Percentiles rank a stretch among this genome's conserved stretches.
phyloP scores from a whole-genome alignment of 179 eudicot species.

The Heliamphora pulchella region DNA sequence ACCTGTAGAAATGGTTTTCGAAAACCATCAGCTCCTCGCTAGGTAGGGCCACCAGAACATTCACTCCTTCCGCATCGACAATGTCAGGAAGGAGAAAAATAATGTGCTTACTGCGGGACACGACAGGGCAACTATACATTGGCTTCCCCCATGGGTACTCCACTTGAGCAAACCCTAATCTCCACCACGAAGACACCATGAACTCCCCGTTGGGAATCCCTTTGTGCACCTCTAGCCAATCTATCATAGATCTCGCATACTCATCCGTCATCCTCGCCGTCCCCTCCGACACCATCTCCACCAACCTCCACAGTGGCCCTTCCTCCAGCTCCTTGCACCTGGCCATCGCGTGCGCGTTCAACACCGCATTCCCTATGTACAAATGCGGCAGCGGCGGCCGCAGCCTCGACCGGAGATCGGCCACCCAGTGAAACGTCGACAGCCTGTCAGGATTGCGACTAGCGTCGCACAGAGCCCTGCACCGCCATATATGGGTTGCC shows the following conservation, averaged over 20 bases:
- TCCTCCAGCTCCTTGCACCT: slow-evolving; percentile 44
- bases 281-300: slow-evolving; percentile 55
- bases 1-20: slow-evolving; percentile 40
- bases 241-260: slow-evolving; percentile 73
- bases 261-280: slow-evolving; percentile 57
- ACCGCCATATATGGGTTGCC: slow-evolving; percentile 70
- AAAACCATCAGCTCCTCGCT: slow-evolving; percentile 60
- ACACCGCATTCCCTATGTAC: slow-evolving; percentile 65
- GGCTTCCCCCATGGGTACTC: slow-evolving; percentile 92
- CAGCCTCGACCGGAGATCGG: slow-evolving; percentile 57
- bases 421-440: slow-evolving; percentile 59
- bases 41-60: slow-evolving; percentile 76
- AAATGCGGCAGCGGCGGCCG: slow-evolving; percentile 50
- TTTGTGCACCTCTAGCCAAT: slow-evolving; percentile 68
- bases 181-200: slow-evolving; percentile 85
- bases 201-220: slow-evolving; percentile 89
- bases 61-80: slow-evolving; percentile 39
- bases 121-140: slow-evolving; percentile 75
- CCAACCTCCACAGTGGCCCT: slow-evolving; percentile 38
- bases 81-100: slow-evolving; percentile 70
- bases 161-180: slow-evolving; percentile 62
- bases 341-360: slow-evolving; percentile 60
- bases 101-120: slow-evolving; percentile 69
- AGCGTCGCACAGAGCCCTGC: slow-evolving; percentile 52
- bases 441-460: slow-evolving; percentile 15